Conservation (phyloP, 495 filamentous ascomycete species). For the Neurospora terricola region DNA sequence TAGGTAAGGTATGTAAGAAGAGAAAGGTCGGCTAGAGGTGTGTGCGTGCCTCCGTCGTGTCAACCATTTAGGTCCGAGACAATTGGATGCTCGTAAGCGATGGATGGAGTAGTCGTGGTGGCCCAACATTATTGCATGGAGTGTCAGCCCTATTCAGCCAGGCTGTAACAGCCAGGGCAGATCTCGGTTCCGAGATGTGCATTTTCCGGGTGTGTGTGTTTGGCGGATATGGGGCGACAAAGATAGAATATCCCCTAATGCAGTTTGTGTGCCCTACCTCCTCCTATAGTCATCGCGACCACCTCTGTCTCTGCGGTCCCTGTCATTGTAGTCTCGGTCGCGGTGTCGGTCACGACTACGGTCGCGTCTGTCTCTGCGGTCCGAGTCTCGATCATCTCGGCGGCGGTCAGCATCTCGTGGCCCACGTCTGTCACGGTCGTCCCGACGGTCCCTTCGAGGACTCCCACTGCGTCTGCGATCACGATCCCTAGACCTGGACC, state of each 20-base stretch:
- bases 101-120: neutral
- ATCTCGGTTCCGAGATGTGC: neutral
- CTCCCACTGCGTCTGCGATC: slow-evolving; percentile 5
- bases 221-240: neutral
- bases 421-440: slow-evolving; percentile 1
- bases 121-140: neutral
- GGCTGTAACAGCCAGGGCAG: neutral
- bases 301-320: slow-evolving; percentile 12
- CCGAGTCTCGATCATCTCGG: slow-evolving; percentile 1
- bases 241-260: neutral
- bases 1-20: neutral
- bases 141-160: neutral
- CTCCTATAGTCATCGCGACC: slow-evolving; percentile 10
- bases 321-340: slow-evolving; percentile 14
- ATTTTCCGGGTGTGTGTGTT: neutral
- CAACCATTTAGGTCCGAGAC: neutral
- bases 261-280: neutral
- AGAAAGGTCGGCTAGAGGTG: neutral
- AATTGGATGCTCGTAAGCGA: neutral
- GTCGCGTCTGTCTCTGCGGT: slow-evolving; percentile 18
- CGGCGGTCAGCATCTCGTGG: slow-evolving; percentile 1
- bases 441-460: slow-evolving; percentile 2
- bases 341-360: slow-evolving; percentile 8
- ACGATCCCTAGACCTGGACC: slow-evolving; percentile 7
- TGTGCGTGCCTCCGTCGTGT: neutral